Base-by-base conservation (phyloP, 2,329 filamentous ascomycete species). In the Ciborinia camelliae region DNA sequence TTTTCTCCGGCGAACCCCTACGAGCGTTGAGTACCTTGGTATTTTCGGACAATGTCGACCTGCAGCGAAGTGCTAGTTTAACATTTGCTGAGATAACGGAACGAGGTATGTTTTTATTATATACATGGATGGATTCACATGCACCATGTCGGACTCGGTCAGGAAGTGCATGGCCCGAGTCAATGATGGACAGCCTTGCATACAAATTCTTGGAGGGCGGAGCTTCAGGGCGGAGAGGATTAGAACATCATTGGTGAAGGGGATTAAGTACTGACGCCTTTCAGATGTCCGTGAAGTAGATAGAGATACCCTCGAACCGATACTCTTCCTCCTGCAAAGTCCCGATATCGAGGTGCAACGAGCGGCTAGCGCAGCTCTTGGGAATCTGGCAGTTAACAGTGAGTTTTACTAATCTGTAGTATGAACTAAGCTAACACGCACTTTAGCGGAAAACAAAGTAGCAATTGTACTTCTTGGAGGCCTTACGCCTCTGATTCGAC, bases 41-140 rank as follows among this genome's bases (percentile, higher is more conserved):
- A 65, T 99, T 97, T 77, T 99, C 95, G 65, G 93, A 98, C 78
- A 99, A 99, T 80, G 93, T 99, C 76, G 95, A 99, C 77, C 84
- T 99, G 62, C 95, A 99, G 80, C 86, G 95, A 70, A 98, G 95
- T 80, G 95, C 95, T 62, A 98, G 94, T 77, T 85, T 99, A 77
- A 99, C 95, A 2, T 99, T 99, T 82, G 95, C 95, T 67, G 95
- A 99, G 78, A 99, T 99, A 71, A 99, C 95, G 47, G 95, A 99
- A 79, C 82, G 94, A 91, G 94, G 95, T 97, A 84, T 73, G 82
- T 77, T 54, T 55, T 28, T 35, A 6, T 59, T 23, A 41, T 59
- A 47, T 35, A 53, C 15, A 28, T 20, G n/a, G 50, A 43, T 30
- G 26, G 62, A 41, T 59, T 20, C 41, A 20, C 9, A 18, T 18